phyloP scores from a whole-genome alignment of 2,329 filamentous ascomycete genomes.

The Cercospora sojina region DNA sequence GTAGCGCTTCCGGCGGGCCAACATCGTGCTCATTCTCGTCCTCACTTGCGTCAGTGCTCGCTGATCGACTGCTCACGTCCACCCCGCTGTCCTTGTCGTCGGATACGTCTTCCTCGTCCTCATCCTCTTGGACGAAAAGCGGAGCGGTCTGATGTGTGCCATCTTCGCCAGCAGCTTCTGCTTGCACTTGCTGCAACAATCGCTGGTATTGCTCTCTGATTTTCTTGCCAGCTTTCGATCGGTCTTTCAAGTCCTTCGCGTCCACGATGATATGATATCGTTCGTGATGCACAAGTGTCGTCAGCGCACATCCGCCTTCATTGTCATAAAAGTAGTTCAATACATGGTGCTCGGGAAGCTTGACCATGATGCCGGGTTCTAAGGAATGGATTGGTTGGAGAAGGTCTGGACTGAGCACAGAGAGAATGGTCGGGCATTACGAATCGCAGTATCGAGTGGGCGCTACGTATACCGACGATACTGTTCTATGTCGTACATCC shows the following conservation, averaged over 20 bases:
- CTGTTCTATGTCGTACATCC: neutral
- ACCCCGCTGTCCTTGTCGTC: slow-evolving; percentile 34
- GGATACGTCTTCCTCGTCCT: slow-evolving; percentile 21
- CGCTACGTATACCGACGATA: neutral
- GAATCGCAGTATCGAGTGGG: neutral
- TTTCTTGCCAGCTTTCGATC: slow-evolving; percentile 24
- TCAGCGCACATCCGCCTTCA: slow-evolving; percentile 36
- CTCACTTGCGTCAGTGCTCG: slow-evolving; percentile 7
- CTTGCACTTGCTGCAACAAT: slow-evolving; percentile 29
- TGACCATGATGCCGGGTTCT: slow-evolving; percentile 18
- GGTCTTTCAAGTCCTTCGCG: slow-evolving; percentile 25
- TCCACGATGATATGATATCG: slow-evolving; percentile 39
- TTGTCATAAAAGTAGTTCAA: slow-evolving; percentile 38
- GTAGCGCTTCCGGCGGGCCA: slow-evolving; percentile 27
- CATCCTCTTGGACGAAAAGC: slow-evolving; percentile 24
- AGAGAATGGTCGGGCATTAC: neutral
- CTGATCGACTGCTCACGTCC: slow-evolving; percentile 22
- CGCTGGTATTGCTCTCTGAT: slow-evolving; percentile 28
- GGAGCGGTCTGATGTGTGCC: slow-evolving; percentile 18
- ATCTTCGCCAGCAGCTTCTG: slow-evolving; percentile 19
- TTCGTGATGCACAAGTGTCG: slow-evolving; percentile 33
- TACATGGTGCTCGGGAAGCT: slow-evolving; percentile 31
- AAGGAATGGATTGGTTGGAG: neutral
- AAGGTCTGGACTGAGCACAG: neutral
- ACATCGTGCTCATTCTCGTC: slow-evolving; percentile 25